Conservation (phyloP, 208 protist species). For the Crithidia sp. region DNA sequence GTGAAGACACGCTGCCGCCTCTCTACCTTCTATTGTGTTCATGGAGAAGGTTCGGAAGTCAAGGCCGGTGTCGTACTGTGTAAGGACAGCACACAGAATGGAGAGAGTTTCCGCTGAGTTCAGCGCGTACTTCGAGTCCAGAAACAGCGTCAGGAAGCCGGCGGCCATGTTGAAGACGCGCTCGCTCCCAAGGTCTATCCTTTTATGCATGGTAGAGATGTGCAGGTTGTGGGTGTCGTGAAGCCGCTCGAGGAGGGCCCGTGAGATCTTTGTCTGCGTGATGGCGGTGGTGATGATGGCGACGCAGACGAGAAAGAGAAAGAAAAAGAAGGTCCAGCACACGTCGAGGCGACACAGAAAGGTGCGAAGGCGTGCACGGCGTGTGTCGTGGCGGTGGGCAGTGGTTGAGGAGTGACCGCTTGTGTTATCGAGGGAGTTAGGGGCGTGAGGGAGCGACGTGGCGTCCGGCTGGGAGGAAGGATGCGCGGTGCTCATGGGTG, state of each 20-base stretch:
- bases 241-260: not conserved
- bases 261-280: not conserved
- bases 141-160: not conserved
- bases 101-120: not conserved
- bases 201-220: not conserved
- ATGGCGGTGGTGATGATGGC: not conserved
- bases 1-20: not conserved
- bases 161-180: not conserved
- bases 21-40: not conserved
- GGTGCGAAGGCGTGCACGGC: too few species aligned
- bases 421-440: too few species aligned
- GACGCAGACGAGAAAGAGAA: not conserved
- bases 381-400: too few species aligned
- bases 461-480: too few species aligned
- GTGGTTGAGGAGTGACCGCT: too few species aligned
- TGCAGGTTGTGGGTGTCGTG: not conserved
- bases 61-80: not conserved
- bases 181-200: not conserved
- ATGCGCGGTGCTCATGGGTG: too few species aligned
- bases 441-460: too few species aligned
- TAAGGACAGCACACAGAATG: not conserved
- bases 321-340: not conserved
- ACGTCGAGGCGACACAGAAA: conserved; percentile 3
- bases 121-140: not conserved
- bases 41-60: not conserved